These are phyloP conservation scores for Pilatotrama ljubarskyi DNA, from an alignment of 768 basidiomycete genomes.

Conservation along the genomic window DNA sequence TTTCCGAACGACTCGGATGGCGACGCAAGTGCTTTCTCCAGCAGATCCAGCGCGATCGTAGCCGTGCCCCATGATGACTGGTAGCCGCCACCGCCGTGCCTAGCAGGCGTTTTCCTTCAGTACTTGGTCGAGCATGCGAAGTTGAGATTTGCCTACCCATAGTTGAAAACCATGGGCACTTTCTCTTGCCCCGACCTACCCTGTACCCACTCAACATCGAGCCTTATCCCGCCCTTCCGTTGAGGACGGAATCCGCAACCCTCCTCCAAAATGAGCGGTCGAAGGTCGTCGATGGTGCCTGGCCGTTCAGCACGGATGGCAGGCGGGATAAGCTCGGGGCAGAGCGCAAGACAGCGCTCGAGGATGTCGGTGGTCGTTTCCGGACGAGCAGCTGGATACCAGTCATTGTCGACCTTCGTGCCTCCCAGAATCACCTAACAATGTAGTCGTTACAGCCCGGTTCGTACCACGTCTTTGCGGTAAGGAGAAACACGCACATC, in stretches of 20 bases:
- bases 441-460: background rate
- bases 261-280: conserved; percentile 39
- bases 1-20: too few relatives aligned
- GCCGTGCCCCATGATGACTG: conserved; percentile 70
- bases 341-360: conserved; percentile 38
- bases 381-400: conserved; percentile 67
- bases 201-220: conserved; percentile 48
- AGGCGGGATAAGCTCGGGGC: conserved; percentile 35
- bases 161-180: conserved; percentile 61
- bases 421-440: conserved; percentile 59
- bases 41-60: conserved; percentile 44
- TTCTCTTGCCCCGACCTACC: conserved; percentile 30
- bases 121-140: background rate
- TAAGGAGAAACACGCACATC: conserved; percentile 36
- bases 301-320: conserved; percentile 25
- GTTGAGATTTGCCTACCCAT: conserved; percentile 47
- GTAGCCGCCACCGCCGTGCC: conserved; percentile 65
- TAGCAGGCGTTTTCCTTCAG: conserved; percentile 20
- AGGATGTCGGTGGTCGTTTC: conserved; percentile 65
- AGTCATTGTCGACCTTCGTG: conserved; percentile 58
- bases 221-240: conserved; percentile 65
- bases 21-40: conserved; percentile 42
- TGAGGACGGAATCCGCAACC: conserved; percentile 66
- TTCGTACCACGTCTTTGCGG: background rate
- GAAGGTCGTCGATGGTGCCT: conserved; percentile 41